phyloP scores from a whole-genome alignment of 305 asterid species.

The Fraxinus baroniana region DNA sequence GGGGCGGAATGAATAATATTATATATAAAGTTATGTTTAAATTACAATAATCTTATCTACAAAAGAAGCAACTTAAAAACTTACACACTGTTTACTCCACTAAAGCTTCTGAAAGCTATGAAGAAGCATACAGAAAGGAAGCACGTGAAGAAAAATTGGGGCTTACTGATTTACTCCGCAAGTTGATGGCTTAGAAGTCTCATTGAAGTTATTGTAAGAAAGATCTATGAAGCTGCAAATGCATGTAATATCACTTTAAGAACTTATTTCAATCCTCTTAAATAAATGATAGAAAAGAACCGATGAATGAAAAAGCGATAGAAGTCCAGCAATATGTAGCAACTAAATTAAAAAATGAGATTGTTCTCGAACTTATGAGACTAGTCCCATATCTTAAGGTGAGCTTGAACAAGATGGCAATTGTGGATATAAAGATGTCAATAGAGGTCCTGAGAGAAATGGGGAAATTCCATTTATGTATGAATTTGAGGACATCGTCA shows the following conservation, averaged over 20 bases:
- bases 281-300: neutral
- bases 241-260: neutral
- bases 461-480: neutral
- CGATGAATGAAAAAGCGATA: neutral
- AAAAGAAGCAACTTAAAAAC: constrained; percentile 11
- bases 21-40: neutral
- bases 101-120: constrained; percentile 39
- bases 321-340: neutral
- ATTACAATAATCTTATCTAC: neutral
- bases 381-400: neutral
- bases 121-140: neutral
- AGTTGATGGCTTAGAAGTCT: constrained; percentile 30
- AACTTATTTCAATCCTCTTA: neutral
- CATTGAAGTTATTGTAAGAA: constrained; percentile 54
- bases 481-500: neutral
- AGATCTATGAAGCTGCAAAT: constrained; percentile 47
- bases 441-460: neutral
- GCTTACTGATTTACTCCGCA: constrained; percentile 46
- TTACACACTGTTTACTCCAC: constrained; percentile 31
- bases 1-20: neutral
- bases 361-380: neutral
- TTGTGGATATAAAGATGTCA: neutral
- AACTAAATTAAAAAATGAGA: neutral
- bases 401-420: neutral
- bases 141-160: constrained; percentile 12